Evolutionary conservation across 208 protist genomes (phyloP).

Genomic region (Zelonia costaricensis): DNA sequence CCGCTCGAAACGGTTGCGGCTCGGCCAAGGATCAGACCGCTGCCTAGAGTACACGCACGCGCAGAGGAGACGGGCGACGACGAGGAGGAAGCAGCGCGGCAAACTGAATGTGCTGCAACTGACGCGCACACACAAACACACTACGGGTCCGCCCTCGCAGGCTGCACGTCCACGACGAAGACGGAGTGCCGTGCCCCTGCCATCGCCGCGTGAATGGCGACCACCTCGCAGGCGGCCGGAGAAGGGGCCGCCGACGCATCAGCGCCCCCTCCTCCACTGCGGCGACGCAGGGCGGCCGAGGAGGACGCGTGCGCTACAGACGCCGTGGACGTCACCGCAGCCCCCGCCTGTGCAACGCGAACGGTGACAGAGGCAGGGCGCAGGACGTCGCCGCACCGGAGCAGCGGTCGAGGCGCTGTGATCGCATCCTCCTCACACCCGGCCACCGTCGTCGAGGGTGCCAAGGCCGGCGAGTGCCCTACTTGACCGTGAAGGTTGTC

Average conservation of each 20-base stretch:
- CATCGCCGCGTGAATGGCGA: conserved; percentile 35
- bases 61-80: background rate
- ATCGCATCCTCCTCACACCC: conserved; percentile 8
- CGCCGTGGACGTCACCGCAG: no score
- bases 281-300: no score
- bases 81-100: background rate
- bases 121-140: background rate
- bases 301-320: no score
- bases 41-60: no score
- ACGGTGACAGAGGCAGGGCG: conserved; percentile 10
- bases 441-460: background rate
- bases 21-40: no score
- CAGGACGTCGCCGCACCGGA: conserved; percentile 41
- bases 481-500: conserved; percentile 84
- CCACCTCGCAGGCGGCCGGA: conserved; percentile 42
- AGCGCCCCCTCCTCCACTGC: no score
- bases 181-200: conserved; percentile 75
- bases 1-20: no score
- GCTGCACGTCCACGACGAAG: conserved; percentile 62
- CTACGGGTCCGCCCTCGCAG: background rate
- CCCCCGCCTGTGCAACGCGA: no score
- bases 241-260: no score
- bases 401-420: conserved; percentile 17
- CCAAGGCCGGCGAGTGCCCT: background rate
- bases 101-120: background rate